Percentiles rank a stretch among this genome's conserved stretches.
Conservation (phyloP, 345 rosid species). For the Dipteronia dyeriana region DNA sequence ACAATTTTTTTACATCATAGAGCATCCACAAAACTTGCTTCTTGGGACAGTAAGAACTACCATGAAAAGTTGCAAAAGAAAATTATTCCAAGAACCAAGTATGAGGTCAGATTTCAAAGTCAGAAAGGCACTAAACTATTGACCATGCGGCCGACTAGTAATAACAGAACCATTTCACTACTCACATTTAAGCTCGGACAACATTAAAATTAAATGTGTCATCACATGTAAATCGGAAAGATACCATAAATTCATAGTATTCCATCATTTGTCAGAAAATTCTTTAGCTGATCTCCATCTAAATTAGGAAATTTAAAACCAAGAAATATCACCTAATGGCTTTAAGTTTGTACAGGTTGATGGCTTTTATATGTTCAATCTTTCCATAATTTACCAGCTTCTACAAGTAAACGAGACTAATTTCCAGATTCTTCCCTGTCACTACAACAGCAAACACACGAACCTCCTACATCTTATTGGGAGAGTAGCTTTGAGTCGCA, state of each 20-base stretch:
- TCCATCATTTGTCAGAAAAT: background rate
- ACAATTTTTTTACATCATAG: too few species aligned
- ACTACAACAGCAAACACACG: slow-evolving; percentile 18
- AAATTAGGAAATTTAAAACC: slow-evolving; percentile 18
- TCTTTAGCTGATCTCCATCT: slow-evolving; percentile 12
- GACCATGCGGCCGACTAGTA: too few species aligned
- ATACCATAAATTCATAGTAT: background rate
- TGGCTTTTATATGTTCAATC: slow-evolving; percentile 27
- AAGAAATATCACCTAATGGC: slow-evolving; percentile 8
- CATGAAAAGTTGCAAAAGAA: too few species aligned
- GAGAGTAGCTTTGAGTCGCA: slow-evolving; percentile 95
- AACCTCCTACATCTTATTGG: slow-evolving; percentile 43
- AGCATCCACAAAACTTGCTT: too few species aligned
- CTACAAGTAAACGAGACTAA: slow-evolving; percentile 9
- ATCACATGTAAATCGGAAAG: background rate
- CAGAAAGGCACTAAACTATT: too few species aligned
- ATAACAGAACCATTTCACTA: background rate
- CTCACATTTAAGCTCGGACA: slow-evolving; percentile 3
- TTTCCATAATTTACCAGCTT: slow-evolving; percentile 1
- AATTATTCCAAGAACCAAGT: too few species aligned
- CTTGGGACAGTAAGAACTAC: too few species aligned
- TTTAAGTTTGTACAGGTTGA: slow-evolving; percentile 16
- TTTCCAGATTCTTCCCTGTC: slow-evolving; percentile 10
- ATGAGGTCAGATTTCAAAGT: too few species aligned
- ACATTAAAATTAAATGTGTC: background rate